Base-by-base conservation (phyloP, 2,329 filamentous ascomycete species). In the Venturia nashicola region DNA sequence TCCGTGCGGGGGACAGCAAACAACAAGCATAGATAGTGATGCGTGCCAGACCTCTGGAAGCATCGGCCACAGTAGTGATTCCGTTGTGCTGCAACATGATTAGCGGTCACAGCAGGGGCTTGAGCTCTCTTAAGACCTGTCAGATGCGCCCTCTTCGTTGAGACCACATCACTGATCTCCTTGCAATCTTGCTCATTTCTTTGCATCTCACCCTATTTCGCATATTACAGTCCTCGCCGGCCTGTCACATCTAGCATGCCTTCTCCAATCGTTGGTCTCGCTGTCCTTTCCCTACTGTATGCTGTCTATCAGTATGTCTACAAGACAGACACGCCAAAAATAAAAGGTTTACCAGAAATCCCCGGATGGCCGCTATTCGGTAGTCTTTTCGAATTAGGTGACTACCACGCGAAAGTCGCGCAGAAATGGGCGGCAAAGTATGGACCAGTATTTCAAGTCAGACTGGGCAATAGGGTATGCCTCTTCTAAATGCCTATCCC, bases 401-500 rank as follows among this genome's bases (percentile, higher is more conserved):
- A 81, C 3, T 79, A 83, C 66, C 81, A 83, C 71, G 80, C 81
- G 20, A 79, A 76, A 16, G 73, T 77, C 2, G 82, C 80, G 62
- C 80, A 80, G 65, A 75, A 74, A 64, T 80, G 78, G 78, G 73
- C 74, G 32, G 68, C 75, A 72, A 80, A 81, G 67, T 72, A 74
- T 4, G 69, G 76, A 9, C 78, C 78, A 1, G 76, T 80, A 54
- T 82, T 80, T 68, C 80, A 82, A 66, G 78, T 88, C 62, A 74
- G 76, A n/a, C 74, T 83, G 1, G 80, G 80, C 16, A 82, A 82
- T 67, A 82, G 76, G 0, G 72, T 80, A 23, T 11, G 79, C 27
- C 20, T 27, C 46, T 51, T 11, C 46, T 6, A 79, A 57, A 55
- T n/a, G 1, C 27, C 48, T 1, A 8, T 16, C 18, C 12, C 46